Evolutionary conservation across 495 filamentous ascomycete species (phyloP).

Genomic region (Podospora pseudopauciseta): DNA sequence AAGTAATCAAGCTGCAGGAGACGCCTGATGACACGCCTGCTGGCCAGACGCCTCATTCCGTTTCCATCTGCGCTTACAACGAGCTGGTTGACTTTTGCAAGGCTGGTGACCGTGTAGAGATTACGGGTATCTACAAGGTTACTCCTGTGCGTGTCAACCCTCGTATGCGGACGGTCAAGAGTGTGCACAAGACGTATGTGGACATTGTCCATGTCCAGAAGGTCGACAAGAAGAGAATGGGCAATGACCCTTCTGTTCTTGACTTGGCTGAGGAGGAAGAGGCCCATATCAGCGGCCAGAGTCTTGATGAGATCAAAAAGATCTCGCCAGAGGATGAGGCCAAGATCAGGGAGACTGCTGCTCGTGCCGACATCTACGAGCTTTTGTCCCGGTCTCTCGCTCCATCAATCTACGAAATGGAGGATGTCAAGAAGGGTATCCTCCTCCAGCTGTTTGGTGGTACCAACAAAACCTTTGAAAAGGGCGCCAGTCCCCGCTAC

Average conservation of each 20-base stretch:
- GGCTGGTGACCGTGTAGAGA: slow-evolving; percentile 91
- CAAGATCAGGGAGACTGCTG: slow-evolving; percentile 79
- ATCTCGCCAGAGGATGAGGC: slow-evolving; percentile 86
- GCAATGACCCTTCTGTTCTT: slow-evolving; percentile 83
- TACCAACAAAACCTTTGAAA: slow-evolving; percentile 98
- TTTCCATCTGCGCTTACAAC: slow-evolving; percentile 93
- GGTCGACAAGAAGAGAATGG: slow-evolving; percentile 88
- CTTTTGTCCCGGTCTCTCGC: slow-evolving; percentile 88
- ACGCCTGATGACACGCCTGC: slow-evolving; percentile 92
- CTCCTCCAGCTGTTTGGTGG: slow-evolving; percentile 94
- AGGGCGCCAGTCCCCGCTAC: slow-evolving; percentile 91
- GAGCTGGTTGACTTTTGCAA: slow-evolving; percentile 97
- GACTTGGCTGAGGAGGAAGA: slow-evolving; percentile 60
- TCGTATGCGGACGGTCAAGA: slow-evolving; percentile 85
- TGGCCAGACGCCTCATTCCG: slow-evolving; percentile 96
- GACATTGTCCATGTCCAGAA: slow-evolving; percentile 96
- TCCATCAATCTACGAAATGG: slow-evolving; percentile 95
- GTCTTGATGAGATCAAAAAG: slow-evolving; percentile 77
- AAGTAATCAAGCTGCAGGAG: slow-evolving; percentile 98
- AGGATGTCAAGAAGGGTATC: slow-evolving; percentile 98
- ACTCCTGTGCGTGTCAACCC: slow-evolving; percentile 95
- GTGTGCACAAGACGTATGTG: slow-evolving; percentile 95
- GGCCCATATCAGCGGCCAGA: slow-evolving; percentile 72
- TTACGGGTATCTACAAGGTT: slow-evolving; percentile 94
- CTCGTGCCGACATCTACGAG: slow-evolving; percentile 86